A percentile compares a stretch with the other conserved stretches of the same genome.
These are phyloP conservation scores for Imleria badia DNA, from an alignment of 768 basidiomycete genomes.

Conservation along the genomic window DNA sequence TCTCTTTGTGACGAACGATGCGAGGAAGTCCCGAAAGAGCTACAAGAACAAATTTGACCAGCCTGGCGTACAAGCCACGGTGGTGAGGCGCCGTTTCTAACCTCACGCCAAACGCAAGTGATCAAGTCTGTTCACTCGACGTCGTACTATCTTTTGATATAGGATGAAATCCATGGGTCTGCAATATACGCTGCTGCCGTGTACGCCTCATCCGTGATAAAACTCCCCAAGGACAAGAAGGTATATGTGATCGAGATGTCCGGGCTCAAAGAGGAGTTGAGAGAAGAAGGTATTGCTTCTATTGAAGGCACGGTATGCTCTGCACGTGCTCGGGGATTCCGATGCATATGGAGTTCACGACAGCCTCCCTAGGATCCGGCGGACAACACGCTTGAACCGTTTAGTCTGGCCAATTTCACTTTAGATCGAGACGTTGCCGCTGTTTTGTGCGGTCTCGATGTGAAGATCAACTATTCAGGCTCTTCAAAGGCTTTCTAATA, in stretches of 20 bases:
- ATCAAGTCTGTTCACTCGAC: constrained; percentile 45
- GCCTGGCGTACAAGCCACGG: constrained; percentile 79
- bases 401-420: constrained; percentile 67
- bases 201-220: constrained; percentile 85
- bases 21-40: constrained; percentile 83
- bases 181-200: constrained; percentile 84
- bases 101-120: not conserved
- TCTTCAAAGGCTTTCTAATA: constrained; percentile 89
- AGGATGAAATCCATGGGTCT: constrained; percentile 98
- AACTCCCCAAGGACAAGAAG: constrained; percentile 87
- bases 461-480: constrained; percentile 90
- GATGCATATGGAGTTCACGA: not conserved
- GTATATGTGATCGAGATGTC: constrained; percentile 94
- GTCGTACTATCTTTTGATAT: not conserved
- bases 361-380: constrained; percentile 60
- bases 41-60: constrained; percentile 93
- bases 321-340: not conserved
- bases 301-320: constrained; percentile 80
- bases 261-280: constrained; percentile 91
- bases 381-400: constrained; percentile 72
- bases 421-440: constrained; percentile 82
- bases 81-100: constrained; percentile 52
- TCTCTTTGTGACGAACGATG: constrained; percentile 97
- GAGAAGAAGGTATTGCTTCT: constrained; percentile 77
- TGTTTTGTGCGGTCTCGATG: constrained; percentile 93